Conservation (phyloP, 2,329 filamentous ascomycete species). For the Colletotrichum sp. region DNA sequence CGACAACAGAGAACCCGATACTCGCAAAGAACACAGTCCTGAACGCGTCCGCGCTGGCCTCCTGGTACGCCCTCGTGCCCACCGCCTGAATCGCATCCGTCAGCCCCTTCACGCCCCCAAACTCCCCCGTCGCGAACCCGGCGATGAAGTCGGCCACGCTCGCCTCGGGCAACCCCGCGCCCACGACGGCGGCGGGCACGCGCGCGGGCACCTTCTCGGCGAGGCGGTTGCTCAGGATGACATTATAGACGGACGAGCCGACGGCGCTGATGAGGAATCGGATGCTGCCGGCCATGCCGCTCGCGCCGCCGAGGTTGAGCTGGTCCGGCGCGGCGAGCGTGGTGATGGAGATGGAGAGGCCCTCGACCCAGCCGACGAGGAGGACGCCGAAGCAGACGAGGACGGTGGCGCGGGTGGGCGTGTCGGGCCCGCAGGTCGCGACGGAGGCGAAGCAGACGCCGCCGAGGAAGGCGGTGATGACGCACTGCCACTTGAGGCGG, state of each 20-base stretch:
- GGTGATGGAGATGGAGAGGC: constrained; percentile 36
- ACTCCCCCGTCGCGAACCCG: constrained; percentile 31
- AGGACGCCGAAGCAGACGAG: constrained; percentile 36
- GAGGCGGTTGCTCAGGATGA: constrained; percentile 37
- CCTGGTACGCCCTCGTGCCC: constrained; percentile 33
- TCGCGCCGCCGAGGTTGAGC: constrained; percentile 37
- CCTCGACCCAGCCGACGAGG: constrained; percentile 40
- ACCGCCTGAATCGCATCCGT: constrained; percentile 32
- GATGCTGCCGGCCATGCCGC: constrained; percentile 40
- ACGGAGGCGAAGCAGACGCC: constrained; percentile 34
- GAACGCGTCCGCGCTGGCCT: constrained; percentile 38
- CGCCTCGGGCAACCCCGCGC: constrained; percentile 39
- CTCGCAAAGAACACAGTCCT: constrained; percentile 38
- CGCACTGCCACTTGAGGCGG: constrained; percentile 35
- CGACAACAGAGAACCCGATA: constrained; percentile 37
- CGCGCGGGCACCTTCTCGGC: constrained; percentile 31
- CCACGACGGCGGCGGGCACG: constrained; percentile 36
- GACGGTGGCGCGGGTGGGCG: constrained; percentile 27
- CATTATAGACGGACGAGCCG: constrained; percentile 37
- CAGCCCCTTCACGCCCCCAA: constrained; percentile 33
- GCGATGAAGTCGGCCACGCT: constrained; percentile 39
- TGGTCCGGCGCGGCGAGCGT: constrained; percentile 38
- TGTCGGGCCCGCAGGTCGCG: constrained; percentile 32
- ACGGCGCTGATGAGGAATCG: constrained; percentile 38
- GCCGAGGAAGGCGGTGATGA: constrained; percentile 30